Conservation (phyloP, 2,329 filamentous ascomycete species). For the Calonectria fujianensis region DNA sequence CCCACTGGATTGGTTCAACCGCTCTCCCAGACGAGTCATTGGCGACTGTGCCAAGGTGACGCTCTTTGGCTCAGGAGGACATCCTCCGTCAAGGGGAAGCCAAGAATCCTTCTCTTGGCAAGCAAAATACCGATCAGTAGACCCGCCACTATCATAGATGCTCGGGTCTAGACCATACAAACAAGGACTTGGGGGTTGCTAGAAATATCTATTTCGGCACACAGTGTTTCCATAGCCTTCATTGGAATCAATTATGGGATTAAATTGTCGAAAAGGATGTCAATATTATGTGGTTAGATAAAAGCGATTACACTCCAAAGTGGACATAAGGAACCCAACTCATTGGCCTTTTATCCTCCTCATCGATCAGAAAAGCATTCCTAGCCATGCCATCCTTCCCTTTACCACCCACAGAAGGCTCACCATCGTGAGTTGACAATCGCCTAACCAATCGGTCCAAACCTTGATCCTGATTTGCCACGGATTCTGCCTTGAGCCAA, state of each 20-base stretch:
- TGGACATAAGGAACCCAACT: background rate
- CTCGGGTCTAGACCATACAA: background rate
- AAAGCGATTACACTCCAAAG: background rate
- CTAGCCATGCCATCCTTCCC: background rate
- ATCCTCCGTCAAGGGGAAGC: no score
- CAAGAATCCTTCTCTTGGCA: background rate
- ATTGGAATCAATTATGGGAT: no score
- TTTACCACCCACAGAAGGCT: background rate
- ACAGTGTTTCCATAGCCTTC: no score
- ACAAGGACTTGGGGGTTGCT: background rate
- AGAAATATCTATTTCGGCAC: no score
- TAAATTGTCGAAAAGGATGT: no score
- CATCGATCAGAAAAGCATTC: background rate
- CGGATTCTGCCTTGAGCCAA: background rate
- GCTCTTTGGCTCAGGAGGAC: background rate
- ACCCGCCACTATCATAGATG: background rate
- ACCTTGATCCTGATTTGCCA: background rate
- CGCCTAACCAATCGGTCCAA: background rate
- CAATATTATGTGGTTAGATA: no score
- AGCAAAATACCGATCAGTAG: background rate
- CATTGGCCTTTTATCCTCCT: background rate
- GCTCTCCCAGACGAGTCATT: background rate
- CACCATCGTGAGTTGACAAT: background rate
- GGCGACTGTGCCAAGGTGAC: no score
- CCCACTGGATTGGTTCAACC: conserved; percentile 1